Evolutionary conservation across 2,329 filamentous ascomycete genomes (phyloP), one percentile per base, ranked within the genome.

Genomic region (Pseudogymnoascus sp.): DNA sequence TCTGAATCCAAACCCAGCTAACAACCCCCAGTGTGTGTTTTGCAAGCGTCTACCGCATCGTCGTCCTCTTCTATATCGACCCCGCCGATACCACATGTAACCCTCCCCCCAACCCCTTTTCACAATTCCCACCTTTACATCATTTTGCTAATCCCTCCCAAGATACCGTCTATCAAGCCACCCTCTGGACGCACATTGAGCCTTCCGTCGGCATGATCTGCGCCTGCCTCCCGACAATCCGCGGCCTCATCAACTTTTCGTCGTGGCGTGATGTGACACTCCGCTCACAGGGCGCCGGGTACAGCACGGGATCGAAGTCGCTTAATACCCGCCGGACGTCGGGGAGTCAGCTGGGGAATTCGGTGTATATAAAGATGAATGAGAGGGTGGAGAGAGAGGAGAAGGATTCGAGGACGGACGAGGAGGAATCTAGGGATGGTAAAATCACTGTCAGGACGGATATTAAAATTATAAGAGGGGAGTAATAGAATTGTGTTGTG

Each of bases 11-110:
- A 44, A 13, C 47, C 14, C 7, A 31, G 24, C 31, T 50, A 62
- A 38, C 26, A 6, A 24, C n/a, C 35, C 13, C 29, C 14, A 65
- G 63, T 26, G 65, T 67, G 31, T 66, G 64, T 44, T 65, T 68
- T 8, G 66, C 67, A 11, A 68, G 64, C 62, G 66, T 70, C 53
- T 59, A 68, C 29, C 61, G 67, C 33, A 65, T 70, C 24, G 50
- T 68, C 3, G 67, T 67, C 8, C 63, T 70, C n/a, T 56, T 62
- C 11, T 63, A 59, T 6, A 66, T 70, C 21, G 64, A 68, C 44
- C 31, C 61, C n/a, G 65, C 62, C 3, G 68, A 70, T 37, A 56
- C 69, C 19, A 67, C 65, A 40, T 69, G 68, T 68, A 50, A 63
- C 60, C 60, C 38, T 2, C 21, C n/a, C 37, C 14, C 19, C 26